A percentile compares a stretch with the other conserved stretches of the same genome.
Evolutionary conservation across 345 rosid species (phyloP).

Genomic region (Nasturtium officinale): DNA sequence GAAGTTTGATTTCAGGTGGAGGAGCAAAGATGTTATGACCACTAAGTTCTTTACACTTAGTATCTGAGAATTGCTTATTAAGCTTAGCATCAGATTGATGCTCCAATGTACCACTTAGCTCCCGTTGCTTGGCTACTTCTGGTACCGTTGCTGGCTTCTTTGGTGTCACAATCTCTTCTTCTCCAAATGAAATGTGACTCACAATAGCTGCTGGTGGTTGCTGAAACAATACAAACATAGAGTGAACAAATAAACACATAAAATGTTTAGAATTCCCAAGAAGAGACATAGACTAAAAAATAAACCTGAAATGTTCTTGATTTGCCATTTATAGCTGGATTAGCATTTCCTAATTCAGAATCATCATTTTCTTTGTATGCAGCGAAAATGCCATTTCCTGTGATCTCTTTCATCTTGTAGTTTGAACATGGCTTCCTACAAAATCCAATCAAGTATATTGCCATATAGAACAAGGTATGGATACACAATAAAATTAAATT

Average conservation of each 20-base stretch:
- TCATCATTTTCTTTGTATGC: slow-evolving; percentile 61
- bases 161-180: slow-evolving; percentile 73
- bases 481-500: too few relatives aligned
- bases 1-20: slow-evolving; percentile 84
- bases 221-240: slow-evolving; percentile 42
- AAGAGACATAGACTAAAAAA: background rate
- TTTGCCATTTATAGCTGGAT: slow-evolving; percentile 52
- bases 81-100: slow-evolving; percentile 63
- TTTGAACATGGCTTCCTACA: slow-evolving; percentile 93
- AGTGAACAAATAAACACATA: background rate
- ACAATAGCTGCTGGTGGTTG: slow-evolving; percentile 78
- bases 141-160: slow-evolving; percentile 69
- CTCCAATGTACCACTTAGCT: slow-evolving; percentile 74
- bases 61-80: slow-evolving; percentile 81
- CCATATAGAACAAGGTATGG: background rate
- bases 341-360: slow-evolving; percentile 53
- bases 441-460: background rate
- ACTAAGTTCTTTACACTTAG: slow-evolving; percentile 84
- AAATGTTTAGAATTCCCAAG: background rate
- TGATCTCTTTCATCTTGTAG: slow-evolving; percentile 88
- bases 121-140: slow-evolving; percentile 96
- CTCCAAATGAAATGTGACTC: slow-evolving; percentile 88
- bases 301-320: slow-evolving; percentile 83
- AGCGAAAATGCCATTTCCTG: slow-evolving; percentile 88
- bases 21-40: slow-evolving; percentile 97